A percentile compares a stretch with the other conserved stretches of the same genome.
Evolutionary conservation across 805 yeast genomes (phyloP).

Genomic region (Wickerhamiella allomyrinae): DNA sequence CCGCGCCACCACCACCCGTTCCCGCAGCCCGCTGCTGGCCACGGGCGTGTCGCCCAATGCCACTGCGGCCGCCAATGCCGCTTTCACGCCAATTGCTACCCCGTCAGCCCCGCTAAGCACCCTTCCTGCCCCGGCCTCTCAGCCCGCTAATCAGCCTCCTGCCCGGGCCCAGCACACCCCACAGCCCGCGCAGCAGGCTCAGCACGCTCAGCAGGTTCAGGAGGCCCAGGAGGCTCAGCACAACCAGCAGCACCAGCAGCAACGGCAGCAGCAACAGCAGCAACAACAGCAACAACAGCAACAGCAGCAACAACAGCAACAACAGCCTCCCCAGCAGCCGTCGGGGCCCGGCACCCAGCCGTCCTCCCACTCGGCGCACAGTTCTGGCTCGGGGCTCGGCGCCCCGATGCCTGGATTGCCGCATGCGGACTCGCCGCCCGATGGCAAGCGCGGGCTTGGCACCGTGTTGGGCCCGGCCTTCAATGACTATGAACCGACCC

Average conservation of each 20-base stretch:
- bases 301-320: too few relatives aligned
- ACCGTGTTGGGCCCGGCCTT: background rate
- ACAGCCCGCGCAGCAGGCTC: too few relatives aligned
- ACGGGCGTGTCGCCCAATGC: background rate
- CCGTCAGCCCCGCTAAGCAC: background rate
- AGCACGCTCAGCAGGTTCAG: too few relatives aligned
- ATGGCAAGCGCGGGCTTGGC: background rate
- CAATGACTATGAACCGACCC: background rate
- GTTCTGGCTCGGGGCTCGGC: too few relatives aligned
- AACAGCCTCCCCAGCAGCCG: too few relatives aligned
- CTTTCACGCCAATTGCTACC: background rate
- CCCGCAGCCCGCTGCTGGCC: background rate
- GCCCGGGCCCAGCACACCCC: background rate
- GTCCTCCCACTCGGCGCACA: too few relatives aligned
- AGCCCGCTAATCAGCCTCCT: background rate
- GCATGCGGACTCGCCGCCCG: background rate
- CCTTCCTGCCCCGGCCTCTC: background rate
- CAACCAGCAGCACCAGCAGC: too few relatives aligned
- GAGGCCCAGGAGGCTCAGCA: too few relatives aligned
- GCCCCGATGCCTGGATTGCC: too few relatives aligned
- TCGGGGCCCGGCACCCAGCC: too few relatives aligned
- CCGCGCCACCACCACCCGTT: background rate
- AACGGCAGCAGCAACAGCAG: too few relatives aligned
- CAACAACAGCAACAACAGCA: too few relatives aligned
- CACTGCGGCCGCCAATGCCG: background rate